These are phyloP conservation scores for Podospora comata DNA, from an alignment of 495 filamentous ascomycete genomes.

Conservation along the genomic window DNA sequence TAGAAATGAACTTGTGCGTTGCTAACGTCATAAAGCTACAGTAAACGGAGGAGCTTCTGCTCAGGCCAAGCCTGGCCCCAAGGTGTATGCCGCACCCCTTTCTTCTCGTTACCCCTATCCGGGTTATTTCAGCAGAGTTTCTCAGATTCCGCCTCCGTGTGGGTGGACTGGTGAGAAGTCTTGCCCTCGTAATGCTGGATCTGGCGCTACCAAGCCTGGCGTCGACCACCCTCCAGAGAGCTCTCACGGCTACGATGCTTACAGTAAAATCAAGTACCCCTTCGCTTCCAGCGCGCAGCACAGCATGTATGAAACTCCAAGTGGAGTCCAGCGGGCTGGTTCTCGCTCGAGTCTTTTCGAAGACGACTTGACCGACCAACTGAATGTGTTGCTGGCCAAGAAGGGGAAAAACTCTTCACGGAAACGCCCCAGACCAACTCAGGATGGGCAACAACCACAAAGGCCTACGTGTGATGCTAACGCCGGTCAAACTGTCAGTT, in stretches of 20 bases:
- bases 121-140: not conserved
- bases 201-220: not conserved
- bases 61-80: constrained; percentile 20
- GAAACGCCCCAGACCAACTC: constrained; percentile 14
- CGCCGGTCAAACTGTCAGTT: constrained; percentile 41
- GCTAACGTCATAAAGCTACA: constrained; percentile 23
- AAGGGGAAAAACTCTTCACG: constrained; percentile 2
- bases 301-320: constrained; percentile 24
- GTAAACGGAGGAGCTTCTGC: constrained; percentile 20
- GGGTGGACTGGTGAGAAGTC: constrained; percentile 15
- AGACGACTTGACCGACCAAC: constrained; percentile 23
- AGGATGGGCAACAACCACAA: constrained; percentile 10
- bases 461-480: constrained; percentile 30
- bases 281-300: not conserved
- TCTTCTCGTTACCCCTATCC: constrained; percentile 8
- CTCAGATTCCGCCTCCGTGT: constrained; percentile 16
- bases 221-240: not conserved
- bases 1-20: not conserved
- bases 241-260: not conserved
- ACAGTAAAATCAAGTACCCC: not conserved
- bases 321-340: constrained; percentile 24
- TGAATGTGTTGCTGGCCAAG: constrained; percentile 27
- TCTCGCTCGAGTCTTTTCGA: constrained; percentile 27
- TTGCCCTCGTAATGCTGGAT: not conserved
- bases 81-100: constrained; percentile 32